Conservation (phyloP, 495 filamentous ascomycete species). For the Hyaloscypha variabilis region DNA sequence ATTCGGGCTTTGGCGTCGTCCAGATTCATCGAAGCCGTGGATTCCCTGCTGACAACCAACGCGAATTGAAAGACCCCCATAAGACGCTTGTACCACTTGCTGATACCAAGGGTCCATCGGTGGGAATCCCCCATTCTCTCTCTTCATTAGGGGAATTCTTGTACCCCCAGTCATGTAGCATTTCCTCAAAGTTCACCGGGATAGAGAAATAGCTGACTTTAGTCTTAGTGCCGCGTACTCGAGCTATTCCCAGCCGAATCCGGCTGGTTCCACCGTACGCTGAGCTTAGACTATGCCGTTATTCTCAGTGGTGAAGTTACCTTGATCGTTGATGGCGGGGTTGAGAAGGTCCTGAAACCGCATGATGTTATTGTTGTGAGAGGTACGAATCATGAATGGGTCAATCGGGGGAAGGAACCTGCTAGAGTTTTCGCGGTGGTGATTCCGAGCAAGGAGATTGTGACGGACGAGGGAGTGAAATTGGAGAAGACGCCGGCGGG, state of each 20-base stretch:
- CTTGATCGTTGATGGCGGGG: background rate
- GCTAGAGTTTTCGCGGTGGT: background rate
- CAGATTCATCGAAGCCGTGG: background rate
- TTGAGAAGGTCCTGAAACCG: background rate
- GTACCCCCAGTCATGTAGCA: no score
- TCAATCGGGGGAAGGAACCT: conserved; percentile 1
- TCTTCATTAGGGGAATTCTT: no score
- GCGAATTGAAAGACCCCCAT: background rate
- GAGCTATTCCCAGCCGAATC: background rate
- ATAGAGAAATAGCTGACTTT: no score
- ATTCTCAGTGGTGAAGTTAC: background rate
- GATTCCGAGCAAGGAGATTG: background rate
- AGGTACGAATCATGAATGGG: conserved; percentile 12
- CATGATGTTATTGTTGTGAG: conserved; percentile 1
- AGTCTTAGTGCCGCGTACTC: background rate
- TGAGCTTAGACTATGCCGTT: conserved; percentile 14
- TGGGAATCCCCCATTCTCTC: background rate
- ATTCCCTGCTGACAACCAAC: background rate
- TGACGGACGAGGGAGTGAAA: background rate
- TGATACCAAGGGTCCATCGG: conserved; percentile 1
- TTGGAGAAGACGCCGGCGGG: conserved; percentile 6
- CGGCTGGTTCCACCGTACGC: conserved; percentile 1
- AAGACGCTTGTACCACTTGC: conserved; percentile 4
- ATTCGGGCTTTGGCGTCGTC: conserved; percentile 27
- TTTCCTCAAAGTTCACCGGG: no score